Conservation (phyloP, 2,329 filamentous ascomycete genomes). For the Coleophoma crateriformis region DNA sequence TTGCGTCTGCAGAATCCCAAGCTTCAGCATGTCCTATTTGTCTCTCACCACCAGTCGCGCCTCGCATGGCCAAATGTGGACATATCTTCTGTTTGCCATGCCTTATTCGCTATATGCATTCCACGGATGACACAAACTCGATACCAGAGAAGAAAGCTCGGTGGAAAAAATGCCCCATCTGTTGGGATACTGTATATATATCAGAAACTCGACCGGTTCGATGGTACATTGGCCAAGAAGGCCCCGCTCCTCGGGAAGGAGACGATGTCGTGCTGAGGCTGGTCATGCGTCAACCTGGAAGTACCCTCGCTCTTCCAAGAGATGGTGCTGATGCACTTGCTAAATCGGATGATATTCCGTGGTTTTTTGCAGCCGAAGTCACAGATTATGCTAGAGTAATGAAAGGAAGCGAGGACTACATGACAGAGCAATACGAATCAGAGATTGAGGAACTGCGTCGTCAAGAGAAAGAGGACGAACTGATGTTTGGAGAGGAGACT, state of each 20-base stretch:
- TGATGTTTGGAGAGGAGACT: slow-evolving; percentile 88
- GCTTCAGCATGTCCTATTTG: slow-evolving; percentile 89
- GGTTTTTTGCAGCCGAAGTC: slow-evolving; percentile 92
- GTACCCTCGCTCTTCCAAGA: slow-evolving; percentile 80
- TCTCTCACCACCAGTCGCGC: slow-evolving; percentile 84
- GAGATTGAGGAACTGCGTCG: slow-evolving; percentile 70
- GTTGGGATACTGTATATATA: slow-evolving; percentile 89
- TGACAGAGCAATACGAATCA: slow-evolving; percentile 71
- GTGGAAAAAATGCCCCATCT: slow-evolving; percentile 96
- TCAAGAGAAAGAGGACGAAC: slow-evolving; percentile 83
- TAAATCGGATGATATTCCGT: slow-evolving; percentile 74
- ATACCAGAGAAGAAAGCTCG: slow-evolving; percentile 62
- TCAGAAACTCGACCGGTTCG: slow-evolving; percentile 83
- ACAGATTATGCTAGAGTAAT: slow-evolving; percentile 93
- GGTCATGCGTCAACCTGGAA: slow-evolving; percentile 73
- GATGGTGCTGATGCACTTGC: slow-evolving; percentile 68
- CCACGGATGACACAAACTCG: slow-evolving; percentile 60
- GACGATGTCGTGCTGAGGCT: slow-evolving; percentile 86
- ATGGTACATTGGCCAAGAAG: slow-evolving; percentile 88
- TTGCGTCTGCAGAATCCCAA: slow-evolving; percentile 87
- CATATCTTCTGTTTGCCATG: slow-evolving; percentile 97
- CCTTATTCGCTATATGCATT: slow-evolving; percentile 92
- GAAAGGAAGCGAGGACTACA: slow-evolving; percentile 88
- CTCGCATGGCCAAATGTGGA: slow-evolving; percentile 93
- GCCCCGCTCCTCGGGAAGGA: slow-evolving; percentile 71